phyloP scores from a whole-genome alignment of 2,329 filamentous ascomycete species.

The Aspergillus sp. region DNA sequence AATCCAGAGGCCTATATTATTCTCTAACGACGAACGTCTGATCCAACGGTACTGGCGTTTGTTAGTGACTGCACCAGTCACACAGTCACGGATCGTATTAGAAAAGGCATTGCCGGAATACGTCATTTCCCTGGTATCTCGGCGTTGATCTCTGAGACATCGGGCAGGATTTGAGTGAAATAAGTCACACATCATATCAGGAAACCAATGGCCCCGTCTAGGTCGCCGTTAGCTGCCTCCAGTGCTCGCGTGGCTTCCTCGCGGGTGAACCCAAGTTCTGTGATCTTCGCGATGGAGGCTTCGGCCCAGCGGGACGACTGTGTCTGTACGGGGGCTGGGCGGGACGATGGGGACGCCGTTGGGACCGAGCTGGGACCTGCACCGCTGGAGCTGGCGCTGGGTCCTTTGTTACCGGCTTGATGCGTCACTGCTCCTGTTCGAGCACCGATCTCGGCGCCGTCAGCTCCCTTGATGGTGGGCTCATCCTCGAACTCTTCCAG shows the following conservation, averaged over 20 bases:
- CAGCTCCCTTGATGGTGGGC: constrained; percentile 79
- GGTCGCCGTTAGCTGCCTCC: constrained; percentile 78
- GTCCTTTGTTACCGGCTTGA: constrained; percentile 26
- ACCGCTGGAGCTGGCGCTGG: constrained; percentile 2
- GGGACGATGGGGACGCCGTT: constrained; percentile 22
- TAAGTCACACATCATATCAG: constrained; percentile 53
- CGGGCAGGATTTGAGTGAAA: neutral
- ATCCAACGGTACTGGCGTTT: neutral
- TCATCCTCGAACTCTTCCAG: constrained; percentile 73
- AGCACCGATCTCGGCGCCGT: constrained; percentile 84
- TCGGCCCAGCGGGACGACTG: constrained; percentile 48
- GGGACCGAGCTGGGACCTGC: constrained; percentile 15
- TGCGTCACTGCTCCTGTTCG: constrained; percentile 67
- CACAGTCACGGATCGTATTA: neutral
- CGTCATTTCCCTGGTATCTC: constrained; percentile 1
- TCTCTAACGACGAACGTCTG: neutral
- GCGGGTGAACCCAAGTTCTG: constrained; percentile 73
- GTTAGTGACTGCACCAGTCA: no score
- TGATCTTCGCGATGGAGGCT: constrained; percentile 72
- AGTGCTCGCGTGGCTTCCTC: constrained; percentile 77
- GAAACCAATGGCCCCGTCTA: constrained; percentile 83
- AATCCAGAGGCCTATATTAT: neutral
- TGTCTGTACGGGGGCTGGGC: constrained; percentile 24
- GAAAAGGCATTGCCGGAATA: constrained; percentile 1
- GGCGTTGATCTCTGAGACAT: neutral